Conservation (phyloP, 768 basidiomycete species). For the Leucosporidium yakuticum region DNA sequence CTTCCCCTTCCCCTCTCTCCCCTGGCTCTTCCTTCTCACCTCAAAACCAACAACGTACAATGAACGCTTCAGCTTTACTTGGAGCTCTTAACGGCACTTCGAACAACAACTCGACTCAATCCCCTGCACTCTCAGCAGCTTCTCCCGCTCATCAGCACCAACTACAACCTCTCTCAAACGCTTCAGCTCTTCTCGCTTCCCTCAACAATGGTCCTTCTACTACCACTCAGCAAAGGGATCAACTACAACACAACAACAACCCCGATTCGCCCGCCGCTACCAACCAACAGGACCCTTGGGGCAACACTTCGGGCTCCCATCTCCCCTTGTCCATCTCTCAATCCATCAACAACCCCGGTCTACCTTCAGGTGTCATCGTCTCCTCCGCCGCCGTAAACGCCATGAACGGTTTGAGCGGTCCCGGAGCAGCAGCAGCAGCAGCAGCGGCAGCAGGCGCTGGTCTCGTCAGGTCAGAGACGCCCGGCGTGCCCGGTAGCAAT, state of each 20-base stretch:
- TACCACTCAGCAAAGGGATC: background rate
- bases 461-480: conserved; percentile 29
- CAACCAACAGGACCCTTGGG: conserved; percentile 5
- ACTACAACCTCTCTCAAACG: conserved; percentile 7
- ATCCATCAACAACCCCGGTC: conserved; percentile 43
- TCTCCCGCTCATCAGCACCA: background rate
- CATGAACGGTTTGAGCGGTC: conserved; percentile 23
- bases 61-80: background rate
- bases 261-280: background rate
- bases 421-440: conserved; percentile 13
- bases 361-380: conserved; percentile 34
- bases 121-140: background rate
- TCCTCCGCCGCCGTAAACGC: conserved; percentile 33
- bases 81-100: background rate
- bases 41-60: background rate
- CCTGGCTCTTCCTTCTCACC: too few relatives aligned
- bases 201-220: conserved; percentile 22
- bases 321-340: conserved; percentile 27
- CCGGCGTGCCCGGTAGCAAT: conserved; percentile 34
- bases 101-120: background rate
- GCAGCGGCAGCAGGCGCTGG: conserved; percentile 10
- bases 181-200: conserved; percentile 24
- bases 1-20: too few relatives aligned
- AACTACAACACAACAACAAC: background rate
- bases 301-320: background rate